A percentile compares a stretch with the other conserved stretches of the same genome.
Conservation (phyloP, 169 alveolate genomes). For the Besnoitia besnoiti region DNA sequence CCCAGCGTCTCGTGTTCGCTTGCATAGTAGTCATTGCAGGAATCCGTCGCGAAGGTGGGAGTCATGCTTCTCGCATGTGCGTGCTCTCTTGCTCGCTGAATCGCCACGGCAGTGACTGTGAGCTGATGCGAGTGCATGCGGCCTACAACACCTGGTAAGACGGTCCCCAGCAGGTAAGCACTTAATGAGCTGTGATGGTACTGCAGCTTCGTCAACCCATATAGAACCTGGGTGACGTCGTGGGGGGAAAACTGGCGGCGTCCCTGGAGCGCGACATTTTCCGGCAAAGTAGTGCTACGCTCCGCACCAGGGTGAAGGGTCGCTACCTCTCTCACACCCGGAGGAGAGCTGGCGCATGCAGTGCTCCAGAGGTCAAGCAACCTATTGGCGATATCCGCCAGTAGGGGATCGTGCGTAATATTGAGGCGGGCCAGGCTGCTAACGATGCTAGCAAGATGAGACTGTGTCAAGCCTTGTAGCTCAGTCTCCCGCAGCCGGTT, state of each 20-base stretch:
- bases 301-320: not conserved
- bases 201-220: slow-evolving; percentile 21
- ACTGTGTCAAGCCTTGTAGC: not conserved
- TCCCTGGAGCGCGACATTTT: not conserved
- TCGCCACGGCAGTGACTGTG: slow-evolving; percentile 3
- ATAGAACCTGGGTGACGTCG: not conserved
- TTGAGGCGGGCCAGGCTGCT: slow-evolving; percentile 31
- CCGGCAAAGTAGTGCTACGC: not conserved
- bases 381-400: not conserved
- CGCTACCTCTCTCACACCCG: too few species aligned
- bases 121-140: slow-evolving; percentile 42
- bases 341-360: not conserved
- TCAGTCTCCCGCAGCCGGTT: not conserved
- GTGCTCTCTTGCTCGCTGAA: not conserved
- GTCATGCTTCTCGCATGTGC: not conserved
- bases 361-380: not conserved
- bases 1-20: too few species aligned
- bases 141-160: not conserved
- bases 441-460: not conserved
- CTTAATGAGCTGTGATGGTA: not conserved
- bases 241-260: slow-evolving; percentile 12
- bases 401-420: not conserved
- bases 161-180: not conserved
- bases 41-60: too few species aligned
- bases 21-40: too few species aligned